Conservation (phyloP, 768 basidiomycete genomes). For the Lactarius tabidus region DNA sequence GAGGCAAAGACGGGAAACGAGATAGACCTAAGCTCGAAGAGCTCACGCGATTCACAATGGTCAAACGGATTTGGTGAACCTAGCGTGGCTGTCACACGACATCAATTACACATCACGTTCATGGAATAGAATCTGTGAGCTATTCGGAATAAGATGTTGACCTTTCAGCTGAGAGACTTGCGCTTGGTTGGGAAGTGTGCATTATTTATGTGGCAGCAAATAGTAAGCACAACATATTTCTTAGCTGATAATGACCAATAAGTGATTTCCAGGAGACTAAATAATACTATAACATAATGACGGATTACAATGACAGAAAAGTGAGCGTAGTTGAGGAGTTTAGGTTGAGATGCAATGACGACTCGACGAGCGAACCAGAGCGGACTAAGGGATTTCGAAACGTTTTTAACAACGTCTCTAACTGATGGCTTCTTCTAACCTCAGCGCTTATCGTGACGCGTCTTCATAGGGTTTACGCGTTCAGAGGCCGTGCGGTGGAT, state of each 20-base stretch:
- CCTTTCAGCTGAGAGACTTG: not conserved
- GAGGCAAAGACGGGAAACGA: conserved; percentile 32
- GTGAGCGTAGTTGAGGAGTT: not conserved
- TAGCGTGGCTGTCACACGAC: not conserved
- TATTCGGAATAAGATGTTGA: conserved; percentile 4
- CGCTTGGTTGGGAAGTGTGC: not conserved
- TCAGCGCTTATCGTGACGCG: not conserved
- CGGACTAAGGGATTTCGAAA: not conserved
- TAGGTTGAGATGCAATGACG: not conserved
- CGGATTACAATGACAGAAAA: not conserved
- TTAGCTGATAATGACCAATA: not conserved
- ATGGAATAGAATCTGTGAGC: not conserved
- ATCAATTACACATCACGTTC: not conserved
- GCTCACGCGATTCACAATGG: conserved; percentile 92
- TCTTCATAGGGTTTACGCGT: not conserved
- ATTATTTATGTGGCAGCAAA: not conserved
- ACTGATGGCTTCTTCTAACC: not conserved
- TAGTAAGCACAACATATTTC: not conserved
- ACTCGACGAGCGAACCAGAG: not conserved
- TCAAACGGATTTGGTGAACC: conserved; percentile 77
- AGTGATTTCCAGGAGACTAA: not conserved
- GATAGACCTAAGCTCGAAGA: conserved; percentile 77
- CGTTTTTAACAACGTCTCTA: not conserved
- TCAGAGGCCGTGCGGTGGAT: not conserved
- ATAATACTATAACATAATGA: conserved; percentile 12